phyloP scores from a whole-genome alignment of 2,329 filamentous ascomycete genomes.

The Sporothrix luriei region DNA sequence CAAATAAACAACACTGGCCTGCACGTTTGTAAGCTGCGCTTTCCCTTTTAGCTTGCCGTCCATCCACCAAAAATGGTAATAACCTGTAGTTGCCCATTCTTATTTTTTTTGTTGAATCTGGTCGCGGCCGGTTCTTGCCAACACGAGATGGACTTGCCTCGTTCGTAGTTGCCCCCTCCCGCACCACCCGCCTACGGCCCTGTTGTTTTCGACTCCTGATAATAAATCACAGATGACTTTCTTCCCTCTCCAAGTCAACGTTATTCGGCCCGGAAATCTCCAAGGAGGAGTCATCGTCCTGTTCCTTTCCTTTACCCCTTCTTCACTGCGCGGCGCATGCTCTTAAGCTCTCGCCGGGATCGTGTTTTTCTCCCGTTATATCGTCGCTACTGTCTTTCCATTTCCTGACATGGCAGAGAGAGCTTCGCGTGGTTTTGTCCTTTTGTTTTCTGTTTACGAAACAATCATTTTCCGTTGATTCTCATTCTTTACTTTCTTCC shows the following conservation, averaged over 20 bases:
- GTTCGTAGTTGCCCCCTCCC: conserved; percentile 10
- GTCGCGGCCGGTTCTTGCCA: conserved; percentile 19
- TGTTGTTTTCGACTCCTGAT: conserved; percentile 17
- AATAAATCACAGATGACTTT: conserved; percentile 19
- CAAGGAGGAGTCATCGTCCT: conserved; percentile 10
- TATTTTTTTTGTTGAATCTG: background rate
- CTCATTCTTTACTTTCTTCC: background rate
- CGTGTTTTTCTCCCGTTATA: background rate
- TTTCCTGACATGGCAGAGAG: background rate
- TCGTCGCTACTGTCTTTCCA: background rate
- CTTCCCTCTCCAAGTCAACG: conserved; percentile 13
- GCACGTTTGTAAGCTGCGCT: background rate
- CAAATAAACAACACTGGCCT: conserved; percentile 4
- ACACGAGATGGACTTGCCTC: background rate
- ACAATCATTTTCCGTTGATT: background rate
- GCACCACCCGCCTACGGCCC: background rate
- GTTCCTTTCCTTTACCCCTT: background rate
- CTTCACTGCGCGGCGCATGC: conserved; percentile 12
- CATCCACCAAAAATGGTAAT: conserved; percentile 8
- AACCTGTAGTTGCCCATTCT: background rate
- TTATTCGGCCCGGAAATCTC: conserved; percentile 10
- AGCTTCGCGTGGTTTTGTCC: background rate
- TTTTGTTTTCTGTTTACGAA: background rate
- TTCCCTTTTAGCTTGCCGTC: background rate
- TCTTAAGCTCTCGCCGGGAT: background rate